A percentile compares a stretch with the other conserved stretches of the same genome.
Evolutionary conservation across 2,329 filamentous ascomycete species (phyloP).

Genomic region (Curvularia hawaiiensis): DNA sequence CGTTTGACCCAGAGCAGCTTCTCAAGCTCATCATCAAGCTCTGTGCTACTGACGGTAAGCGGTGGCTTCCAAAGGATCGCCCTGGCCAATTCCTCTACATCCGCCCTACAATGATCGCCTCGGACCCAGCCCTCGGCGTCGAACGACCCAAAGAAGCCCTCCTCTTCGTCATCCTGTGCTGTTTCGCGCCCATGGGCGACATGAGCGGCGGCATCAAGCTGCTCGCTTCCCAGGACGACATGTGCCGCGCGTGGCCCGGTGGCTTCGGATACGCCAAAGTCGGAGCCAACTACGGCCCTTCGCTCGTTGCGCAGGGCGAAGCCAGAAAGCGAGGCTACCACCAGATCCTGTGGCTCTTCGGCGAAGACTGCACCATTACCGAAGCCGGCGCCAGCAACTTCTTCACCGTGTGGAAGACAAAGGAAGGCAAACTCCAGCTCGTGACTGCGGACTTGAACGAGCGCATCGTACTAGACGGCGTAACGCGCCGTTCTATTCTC

Average conservation of each 20-base stretch:
- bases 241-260: slow-evolving; percentile 89
- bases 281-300: slow-evolving; percentile 91
- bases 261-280: slow-evolving; percentile 93
- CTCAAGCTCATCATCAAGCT: slow-evolving; percentile 76
- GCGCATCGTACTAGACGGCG: slow-evolving; percentile 83
- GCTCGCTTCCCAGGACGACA: slow-evolving; percentile 79
- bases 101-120: slow-evolving; percentile 85
- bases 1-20: slow-evolving; percentile 72
- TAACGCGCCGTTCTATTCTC: slow-evolving; percentile 81
- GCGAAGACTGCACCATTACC: slow-evolving; percentile 76
- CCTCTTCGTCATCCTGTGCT: slow-evolving; percentile 75
- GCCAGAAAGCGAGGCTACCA: slow-evolving; percentile 76
- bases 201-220: slow-evolving; percentile 62
- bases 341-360: slow-evolving; percentile 95
- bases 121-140: slow-evolving; percentile 79
- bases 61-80: slow-evolving; percentile 76
- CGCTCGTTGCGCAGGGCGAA: slow-evolving; percentile 76
- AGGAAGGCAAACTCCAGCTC: slow-evolving; percentile 69
- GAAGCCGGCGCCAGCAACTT: slow-evolving; percentile 94
- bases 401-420: slow-evolving; percentile 78
- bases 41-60: slow-evolving; percentile 72
- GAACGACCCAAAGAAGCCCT: slow-evolving; percentile 81
- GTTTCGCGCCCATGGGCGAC: slow-evolving; percentile 53
- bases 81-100: slow-evolving; percentile 80
- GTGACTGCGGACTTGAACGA: slow-evolving; percentile 84